Base-by-base conservation (phyloP, 2,329 filamentous ascomycete genomes). In the Bipolaris bicolor region DNA sequence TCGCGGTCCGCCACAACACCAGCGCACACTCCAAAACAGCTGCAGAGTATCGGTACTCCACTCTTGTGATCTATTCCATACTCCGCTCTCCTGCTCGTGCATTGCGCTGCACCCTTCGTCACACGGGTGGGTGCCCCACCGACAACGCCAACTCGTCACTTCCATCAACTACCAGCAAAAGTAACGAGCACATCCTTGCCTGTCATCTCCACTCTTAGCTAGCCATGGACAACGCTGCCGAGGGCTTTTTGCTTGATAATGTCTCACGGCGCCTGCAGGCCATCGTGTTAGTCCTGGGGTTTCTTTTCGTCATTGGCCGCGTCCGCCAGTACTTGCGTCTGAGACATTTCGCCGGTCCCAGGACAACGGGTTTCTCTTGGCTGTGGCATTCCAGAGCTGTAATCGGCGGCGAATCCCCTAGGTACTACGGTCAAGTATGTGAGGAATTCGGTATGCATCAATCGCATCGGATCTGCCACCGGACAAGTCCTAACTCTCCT, bases 341-440 rank as follows among this genome's bases (percentile, higher is more conserved):
- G 58, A 65, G 65, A 46, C 67, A 67, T 13, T 72, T 75, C 58
- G 66, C 65, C 24, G 73, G 73, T n/a, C 73, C 73, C 13, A 29
- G 54, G 9, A 67, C 65, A 5, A 67, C 70, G 24, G 70, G 72
- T 5, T 60, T 72, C 36, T 73, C 69, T 15, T 70, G 69, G 67
- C 60, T 65, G 48, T 73, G 69, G 71, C 68, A 73, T 50, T 72
- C 72, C 2, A 66, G 56, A 36, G 73, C 70, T 7, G 67, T 73
- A 16, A 39, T 73, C 29, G 66, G 68, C 24, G 66, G 69, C 1
- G 58, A 62, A 37, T 54, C 68, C 3, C 64, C 74, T 47, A 44
- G 52, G 29, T 64, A 60, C 46, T 75, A 75, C 49, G 68, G 67
- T 13, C 57, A 74, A 11, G 67, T 65, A 7, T 73, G 65, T 5